phyloP scores from a whole-genome alignment of 768 basidiomycete species.

The Russula sp. region DNA sequence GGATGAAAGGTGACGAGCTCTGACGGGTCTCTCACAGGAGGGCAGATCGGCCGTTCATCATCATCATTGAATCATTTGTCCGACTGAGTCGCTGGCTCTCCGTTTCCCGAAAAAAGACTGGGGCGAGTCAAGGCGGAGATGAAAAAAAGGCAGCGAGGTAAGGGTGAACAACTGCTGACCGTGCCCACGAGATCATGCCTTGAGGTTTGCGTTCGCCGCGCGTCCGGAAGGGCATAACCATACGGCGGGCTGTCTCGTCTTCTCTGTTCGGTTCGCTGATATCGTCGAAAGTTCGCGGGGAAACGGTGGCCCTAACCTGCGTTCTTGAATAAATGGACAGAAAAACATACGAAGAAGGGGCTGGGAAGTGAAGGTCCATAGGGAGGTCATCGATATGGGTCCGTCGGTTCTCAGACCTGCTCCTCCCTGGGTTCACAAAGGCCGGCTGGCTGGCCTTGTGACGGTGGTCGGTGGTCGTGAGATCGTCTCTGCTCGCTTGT shows the following conservation, averaged over 20 bases:
- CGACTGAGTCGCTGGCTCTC: conserved; percentile 4
- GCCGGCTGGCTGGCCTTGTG: neutral
- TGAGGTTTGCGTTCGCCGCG: conserved; percentile 14
- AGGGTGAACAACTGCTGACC: conserved; percentile 3
- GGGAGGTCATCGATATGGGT: neutral
- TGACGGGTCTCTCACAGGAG: neutral
- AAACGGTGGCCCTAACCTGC: neutral
- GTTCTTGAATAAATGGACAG: neutral
- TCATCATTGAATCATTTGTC: neutral
- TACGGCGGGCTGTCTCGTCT: neutral
- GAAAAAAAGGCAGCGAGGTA: conserved; percentile 11
- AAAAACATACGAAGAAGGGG: neutral
- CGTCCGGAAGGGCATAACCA: neutral
- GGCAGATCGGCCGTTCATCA: neutral
- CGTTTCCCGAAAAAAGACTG: conserved; percentile 3
- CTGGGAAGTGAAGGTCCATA: no score
- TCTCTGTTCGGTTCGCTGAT: neutral
- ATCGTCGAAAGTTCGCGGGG: neutral
- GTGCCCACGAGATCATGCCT: conserved; percentile 5
- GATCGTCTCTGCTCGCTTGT: neutral
- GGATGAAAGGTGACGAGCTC: neutral
- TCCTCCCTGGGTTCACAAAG: neutral
- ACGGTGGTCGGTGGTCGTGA: neutral
- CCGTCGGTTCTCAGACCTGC: neutral
- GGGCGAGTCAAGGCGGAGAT: conserved; percentile 8